These are phyloP conservation scores for Vitis riparia DNA, from an alignment of 164 flowering plant species.

Conservation along the genomic window DNA sequence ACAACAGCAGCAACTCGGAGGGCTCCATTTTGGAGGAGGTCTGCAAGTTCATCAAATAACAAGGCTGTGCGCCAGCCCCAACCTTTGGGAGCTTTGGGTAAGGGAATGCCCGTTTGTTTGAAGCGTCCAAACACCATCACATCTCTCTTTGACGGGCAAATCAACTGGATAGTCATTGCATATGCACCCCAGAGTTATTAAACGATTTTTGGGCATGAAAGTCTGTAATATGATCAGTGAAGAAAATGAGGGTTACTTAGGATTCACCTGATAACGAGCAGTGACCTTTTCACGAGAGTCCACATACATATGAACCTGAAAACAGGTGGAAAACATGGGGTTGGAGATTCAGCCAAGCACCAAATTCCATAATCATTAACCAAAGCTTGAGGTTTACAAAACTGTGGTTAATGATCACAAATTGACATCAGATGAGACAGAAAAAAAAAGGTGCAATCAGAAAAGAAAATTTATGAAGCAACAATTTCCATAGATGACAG, in stretches of 20 bases:
- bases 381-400: neutral
- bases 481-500: neutral
- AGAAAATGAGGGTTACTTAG: neutral
- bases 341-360: neutral
- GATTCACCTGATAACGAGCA: constrained; percentile 89
- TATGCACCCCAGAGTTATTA: neutral
- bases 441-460: neutral
- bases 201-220: neutral
- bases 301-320: constrained; percentile 81
- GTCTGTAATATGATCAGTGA: neutral
- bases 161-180: constrained; percentile 42
- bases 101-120: constrained; percentile 86
- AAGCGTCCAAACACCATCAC: constrained; percentile 91
- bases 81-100: constrained; percentile 99
- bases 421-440: neutral
- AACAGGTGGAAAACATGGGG: constrained; percentile 5
- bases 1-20: constrained; percentile 85
- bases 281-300: constrained; percentile 95
- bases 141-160: constrained; percentile 95
- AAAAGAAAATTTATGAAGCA: neutral
- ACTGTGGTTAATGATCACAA: neutral
- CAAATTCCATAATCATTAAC: neutral
- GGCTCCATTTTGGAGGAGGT: constrained; percentile 87
- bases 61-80: constrained; percentile 99
- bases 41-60: constrained; percentile 83